Evolutionary conservation across 106 monocot genomes (phyloP).

Genomic region (Gastrodia elata): DNA sequence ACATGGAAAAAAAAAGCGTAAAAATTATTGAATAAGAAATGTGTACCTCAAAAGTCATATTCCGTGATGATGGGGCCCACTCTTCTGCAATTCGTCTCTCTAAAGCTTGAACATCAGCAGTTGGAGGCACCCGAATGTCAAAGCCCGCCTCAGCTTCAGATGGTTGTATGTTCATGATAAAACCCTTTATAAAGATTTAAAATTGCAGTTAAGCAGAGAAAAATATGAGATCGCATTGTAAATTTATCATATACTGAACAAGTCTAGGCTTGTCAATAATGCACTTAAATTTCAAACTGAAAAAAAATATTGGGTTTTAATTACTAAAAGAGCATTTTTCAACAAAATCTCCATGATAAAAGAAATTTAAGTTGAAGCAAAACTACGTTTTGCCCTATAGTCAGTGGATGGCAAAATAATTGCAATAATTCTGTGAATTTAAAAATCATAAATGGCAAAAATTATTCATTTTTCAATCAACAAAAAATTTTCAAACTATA

Average conservation of each 20-base stretch:
- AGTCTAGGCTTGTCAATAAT: neutral
- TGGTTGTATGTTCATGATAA: slow-evolving; percentile 95
- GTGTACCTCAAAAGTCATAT: slow-evolving; percentile 84
- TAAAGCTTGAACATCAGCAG: slow-evolving; percentile 46
- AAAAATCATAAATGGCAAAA: neutral
- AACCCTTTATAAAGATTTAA: slow-evolving; percentile 35
- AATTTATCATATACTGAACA: neutral
- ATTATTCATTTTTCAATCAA: neutral
- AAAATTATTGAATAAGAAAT: neutral
- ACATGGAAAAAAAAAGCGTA: neutral
- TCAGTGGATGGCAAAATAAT: neutral
- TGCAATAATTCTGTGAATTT: neutral
- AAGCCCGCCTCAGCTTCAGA: slow-evolving; percentile 94
- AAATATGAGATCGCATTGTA: neutral
- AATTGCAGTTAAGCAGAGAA: neutral
- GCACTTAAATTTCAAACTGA: neutral
- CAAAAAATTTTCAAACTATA: neutral
- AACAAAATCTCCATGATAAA: neutral
- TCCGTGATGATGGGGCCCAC: slow-evolving; percentile 91
- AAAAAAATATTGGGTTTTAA: neutral
- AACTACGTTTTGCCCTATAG: neutral
- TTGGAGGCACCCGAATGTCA: slow-evolving; percentile 83
- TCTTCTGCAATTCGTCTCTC: slow-evolving; percentile 80
- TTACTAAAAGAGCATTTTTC: neutral
- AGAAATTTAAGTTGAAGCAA: neutral